A percentile compares a stretch with the other conserved stretches of the same genome.
These are phyloP conservation scores for Boletellus emodensis DNA, from an alignment of 768 basidiomycete species.

Conservation along the genomic window DNA sequence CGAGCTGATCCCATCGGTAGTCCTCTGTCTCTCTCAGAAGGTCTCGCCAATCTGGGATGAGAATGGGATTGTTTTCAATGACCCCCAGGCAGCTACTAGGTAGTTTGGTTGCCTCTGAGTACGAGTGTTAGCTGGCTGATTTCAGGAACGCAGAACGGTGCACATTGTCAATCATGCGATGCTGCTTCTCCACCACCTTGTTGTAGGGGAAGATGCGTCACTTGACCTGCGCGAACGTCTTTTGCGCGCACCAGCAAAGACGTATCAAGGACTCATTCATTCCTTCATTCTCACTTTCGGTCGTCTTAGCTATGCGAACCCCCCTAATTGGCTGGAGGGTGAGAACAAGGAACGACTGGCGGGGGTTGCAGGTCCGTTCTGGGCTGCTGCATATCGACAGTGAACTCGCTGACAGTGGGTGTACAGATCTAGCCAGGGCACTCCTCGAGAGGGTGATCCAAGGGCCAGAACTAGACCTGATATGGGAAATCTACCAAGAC, in stretches of 20 bases:
- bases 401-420: constrained; percentile 4
- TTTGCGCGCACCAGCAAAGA: constrained; percentile 47
- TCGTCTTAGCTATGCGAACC: constrained; percentile 65
- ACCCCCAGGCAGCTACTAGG: constrained; percentile 31
- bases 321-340: constrained; percentile 54
- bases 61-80: constrained; percentile 39
- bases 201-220: not conserved
- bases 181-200: constrained; percentile 50
- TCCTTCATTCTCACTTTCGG: constrained; percentile 77
- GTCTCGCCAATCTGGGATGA: constrained; percentile 66
- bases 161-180: constrained; percentile 49
- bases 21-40: constrained; percentile 50
- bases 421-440: constrained; percentile 53
- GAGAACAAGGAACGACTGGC: constrained; percentile 40
- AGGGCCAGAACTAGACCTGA: constrained; percentile 64
- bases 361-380: constrained; percentile 44
- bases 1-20: constrained; percentile 60
- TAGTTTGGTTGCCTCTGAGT: constrained; percentile 1
- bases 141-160: constrained; percentile 40
- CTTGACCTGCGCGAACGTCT: constrained; percentile 44
- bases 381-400: not conserved
- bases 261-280: constrained; percentile 61
- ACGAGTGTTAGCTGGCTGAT: not conserved
- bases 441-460: constrained; percentile 66
- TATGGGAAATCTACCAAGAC: constrained; percentile 58